phyloP scores from a whole-genome alignment of 306 rosid species.

The Clitoria ternatea region DNA sequence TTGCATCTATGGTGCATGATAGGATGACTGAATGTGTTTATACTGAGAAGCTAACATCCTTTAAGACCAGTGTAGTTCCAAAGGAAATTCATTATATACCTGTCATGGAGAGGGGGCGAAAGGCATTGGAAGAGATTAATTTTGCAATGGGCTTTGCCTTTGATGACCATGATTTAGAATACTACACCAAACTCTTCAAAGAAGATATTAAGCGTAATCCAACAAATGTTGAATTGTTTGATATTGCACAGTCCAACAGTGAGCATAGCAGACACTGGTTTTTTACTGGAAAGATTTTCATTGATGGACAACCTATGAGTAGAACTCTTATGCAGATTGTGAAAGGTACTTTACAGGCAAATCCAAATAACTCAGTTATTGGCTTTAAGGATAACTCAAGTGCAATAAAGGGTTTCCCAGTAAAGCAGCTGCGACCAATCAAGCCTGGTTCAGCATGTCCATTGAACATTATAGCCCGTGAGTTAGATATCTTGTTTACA shows the following conservation, averaged over 20 bases:
- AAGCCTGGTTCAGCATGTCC: conserved; percentile 70
- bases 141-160: conserved; percentile 81
- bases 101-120: conserved; percentile 76
- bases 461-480: conserved; percentile 29
- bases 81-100: conserved; percentile 62
- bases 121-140: conserved; percentile 85
- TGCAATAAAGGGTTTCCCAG: conserved; percentile 78
- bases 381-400: conserved; percentile 96
- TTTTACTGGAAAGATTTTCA: conserved; percentile 70
- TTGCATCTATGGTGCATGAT: conserved; percentile 77
- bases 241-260: conserved; percentile 90
- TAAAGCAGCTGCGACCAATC: conserved; percentile 60
- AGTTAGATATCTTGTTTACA: conserved; percentile 73
- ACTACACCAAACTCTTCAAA: conserved; percentile 72
- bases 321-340: conserved; percentile 90
- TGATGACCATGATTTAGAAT: conserved; percentile 86
- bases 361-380: conserved; percentile 81
- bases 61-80: conserved; percentile 56
- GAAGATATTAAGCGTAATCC: conserved; percentile 83
- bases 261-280: conserved; percentile 97
- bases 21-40: conserved; percentile 90
- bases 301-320: conserved; percentile 67
- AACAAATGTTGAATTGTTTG: conserved; percentile 80
- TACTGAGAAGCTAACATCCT: conserved; percentile 56
- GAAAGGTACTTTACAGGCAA: conserved; percentile 76